A percentile compares a stretch with the other conserved stretches of the same genome.
phyloP scores from a whole-genome alignment of 2,329 filamentous ascomycete genomes.

The Venturiaceae sp. region DNA sequence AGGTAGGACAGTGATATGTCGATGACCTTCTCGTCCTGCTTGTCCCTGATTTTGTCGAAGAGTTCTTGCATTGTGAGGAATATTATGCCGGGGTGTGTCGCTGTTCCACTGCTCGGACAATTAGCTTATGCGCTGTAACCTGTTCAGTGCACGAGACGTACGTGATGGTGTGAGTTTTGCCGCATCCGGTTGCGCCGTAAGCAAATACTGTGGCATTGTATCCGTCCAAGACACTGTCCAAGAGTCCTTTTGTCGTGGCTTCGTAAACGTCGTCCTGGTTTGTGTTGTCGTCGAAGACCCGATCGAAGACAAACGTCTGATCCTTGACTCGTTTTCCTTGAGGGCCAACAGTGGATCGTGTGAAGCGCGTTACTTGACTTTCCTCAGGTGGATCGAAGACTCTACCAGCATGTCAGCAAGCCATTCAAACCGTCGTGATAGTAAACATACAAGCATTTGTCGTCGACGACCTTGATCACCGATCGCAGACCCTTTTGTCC shows the following conservation, averaged over 20 bases:
- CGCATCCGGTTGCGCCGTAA: conserved; percentile 94
- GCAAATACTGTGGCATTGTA: conserved; percentile 99
- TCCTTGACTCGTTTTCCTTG: conserved; percentile 91
- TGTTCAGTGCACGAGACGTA: conserved; percentile 16
- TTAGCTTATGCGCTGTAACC: background rate
- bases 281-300: conserved; percentile 92
- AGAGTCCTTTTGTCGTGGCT: conserved; percentile 74
- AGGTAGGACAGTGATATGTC: conserved; percentile 91
- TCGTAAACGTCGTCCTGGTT: conserved; percentile 93
- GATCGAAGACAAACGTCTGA: conserved; percentile 93
- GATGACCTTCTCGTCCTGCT: conserved; percentile 75
- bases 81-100: conserved; percentile 92
- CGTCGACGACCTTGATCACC: conserved; percentile 93
- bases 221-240: conserved; percentile 91
- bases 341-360: conserved; percentile 64
- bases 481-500: conserved; percentile 77
- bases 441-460: conserved; percentile 74
- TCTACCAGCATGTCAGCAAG: conserved; percentile 37
- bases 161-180: conserved; percentile 93
- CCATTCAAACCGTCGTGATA: background rate
- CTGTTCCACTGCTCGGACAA: conserved; percentile 48
- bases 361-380: conserved; percentile 81
- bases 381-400: conserved; percentile 97
- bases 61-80: conserved; percentile 98
- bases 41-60: conserved; percentile 89